Conservation (phyloP, 495 filamentous ascomycete genomes). For the Amorphotheca resinae region DNA sequence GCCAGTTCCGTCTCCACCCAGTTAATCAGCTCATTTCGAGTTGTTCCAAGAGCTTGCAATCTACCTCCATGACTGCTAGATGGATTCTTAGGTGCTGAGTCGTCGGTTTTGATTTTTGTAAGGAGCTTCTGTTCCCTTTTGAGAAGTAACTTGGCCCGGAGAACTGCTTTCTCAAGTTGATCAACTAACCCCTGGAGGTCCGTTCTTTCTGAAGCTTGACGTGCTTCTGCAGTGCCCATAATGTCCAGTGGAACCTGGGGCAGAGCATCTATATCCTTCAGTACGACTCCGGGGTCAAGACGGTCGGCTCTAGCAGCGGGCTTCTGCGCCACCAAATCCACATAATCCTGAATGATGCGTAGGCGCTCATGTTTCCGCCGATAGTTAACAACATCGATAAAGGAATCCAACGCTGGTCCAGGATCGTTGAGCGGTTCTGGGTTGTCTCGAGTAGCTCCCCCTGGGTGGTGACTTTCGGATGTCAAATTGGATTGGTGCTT, state of each 20-base stretch:
- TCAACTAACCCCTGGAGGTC: constrained; percentile 38
- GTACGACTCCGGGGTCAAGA: constrained; percentile 32
- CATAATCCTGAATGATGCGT: constrained; percentile 19
- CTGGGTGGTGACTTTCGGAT: neutral
- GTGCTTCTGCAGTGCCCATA: constrained; percentile 17
- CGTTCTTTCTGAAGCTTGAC: constrained; percentile 20
- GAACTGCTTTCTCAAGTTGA: constrained; percentile 51
- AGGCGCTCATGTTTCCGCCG: constrained; percentile 16
- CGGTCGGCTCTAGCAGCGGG: constrained; percentile 38
- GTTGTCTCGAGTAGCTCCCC: neutral
- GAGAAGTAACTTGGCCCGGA: constrained; percentile 48
- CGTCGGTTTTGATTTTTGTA: constrained; percentile 37
- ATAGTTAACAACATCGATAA: constrained; percentile 13
- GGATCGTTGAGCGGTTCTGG: neutral
- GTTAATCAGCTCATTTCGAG: constrained; percentile 51
- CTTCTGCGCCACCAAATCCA: constrained; percentile 32
- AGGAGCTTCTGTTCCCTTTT: constrained; percentile 50
- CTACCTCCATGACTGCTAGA: constrained; percentile 16
- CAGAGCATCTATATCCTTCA: constrained; percentile 28
- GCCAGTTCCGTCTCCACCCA: constrained; percentile 61
- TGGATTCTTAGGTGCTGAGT: neutral
- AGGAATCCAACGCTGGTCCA: constrained; percentile 4
- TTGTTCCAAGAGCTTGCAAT: constrained; percentile 31
- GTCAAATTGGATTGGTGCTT: constrained; percentile 1
- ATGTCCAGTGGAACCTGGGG: constrained; percentile 37